Evolutionary conservation across 169 alveolate species (phyloP).

Genomic region (Plasmodium coatneyi): DNA sequence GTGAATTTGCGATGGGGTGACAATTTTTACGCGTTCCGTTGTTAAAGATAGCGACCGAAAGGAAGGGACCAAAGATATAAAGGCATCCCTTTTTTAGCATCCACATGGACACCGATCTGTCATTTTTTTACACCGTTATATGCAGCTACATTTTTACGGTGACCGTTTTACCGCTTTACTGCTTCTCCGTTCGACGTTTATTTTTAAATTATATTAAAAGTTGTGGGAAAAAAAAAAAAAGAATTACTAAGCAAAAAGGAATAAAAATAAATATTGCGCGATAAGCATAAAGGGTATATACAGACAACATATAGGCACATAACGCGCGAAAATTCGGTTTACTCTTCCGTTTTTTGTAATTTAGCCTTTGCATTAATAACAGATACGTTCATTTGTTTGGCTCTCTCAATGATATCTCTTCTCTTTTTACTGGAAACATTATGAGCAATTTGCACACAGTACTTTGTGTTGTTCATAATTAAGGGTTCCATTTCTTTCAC

Average conservation of each 20-base stretch:
- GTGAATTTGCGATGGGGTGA: not conserved
- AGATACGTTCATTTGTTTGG: constrained; percentile 93
- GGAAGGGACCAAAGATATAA: not conserved
- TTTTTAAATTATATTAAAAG: constrained; percentile 4
- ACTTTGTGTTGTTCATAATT: constrained; percentile 96
- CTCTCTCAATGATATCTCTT: constrained; percentile 93
- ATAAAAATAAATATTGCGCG: not conserved
- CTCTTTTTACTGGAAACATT: constrained; percentile 94
- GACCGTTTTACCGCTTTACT: not conserved
- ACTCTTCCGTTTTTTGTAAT: constrained; percentile 85
- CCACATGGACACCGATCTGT: not conserved
- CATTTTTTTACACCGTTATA: not conserved
- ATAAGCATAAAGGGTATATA: constrained; percentile 3
- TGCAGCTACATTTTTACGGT: not conserved
- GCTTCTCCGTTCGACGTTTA: not conserved
- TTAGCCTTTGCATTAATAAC: constrained; percentile 92
- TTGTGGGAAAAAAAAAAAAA: constrained; percentile 27
- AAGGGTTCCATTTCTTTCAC: constrained; percentile 94
- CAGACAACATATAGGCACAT: not conserved
- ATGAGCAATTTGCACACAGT: constrained; percentile 95
- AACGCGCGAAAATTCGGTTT: not conserved
- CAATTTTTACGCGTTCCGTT: not conserved
- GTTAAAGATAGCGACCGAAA: not conserved
- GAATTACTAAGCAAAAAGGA: constrained; percentile 10
- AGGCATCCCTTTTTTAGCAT: not conserved